Conservation (phyloP, 371 early-diverging fungal species). For the Syncephalastrum contaminatum region DNA sequence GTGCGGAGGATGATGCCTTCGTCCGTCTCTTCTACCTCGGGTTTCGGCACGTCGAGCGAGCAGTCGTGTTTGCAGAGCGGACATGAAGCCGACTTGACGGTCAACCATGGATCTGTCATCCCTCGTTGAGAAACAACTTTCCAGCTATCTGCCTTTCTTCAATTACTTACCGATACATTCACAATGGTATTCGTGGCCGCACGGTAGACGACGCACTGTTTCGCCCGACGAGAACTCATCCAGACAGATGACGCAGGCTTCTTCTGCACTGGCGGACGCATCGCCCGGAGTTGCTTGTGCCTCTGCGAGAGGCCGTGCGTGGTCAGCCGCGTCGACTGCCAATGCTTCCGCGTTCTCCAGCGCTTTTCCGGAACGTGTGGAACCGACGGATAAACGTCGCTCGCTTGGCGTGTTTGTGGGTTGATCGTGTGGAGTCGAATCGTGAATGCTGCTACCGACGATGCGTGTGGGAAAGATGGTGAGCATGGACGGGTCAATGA, state of each 20-base stretch:
- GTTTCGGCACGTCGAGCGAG: constrained; percentile 26
- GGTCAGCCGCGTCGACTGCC: constrained; percentile 4
- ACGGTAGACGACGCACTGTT: constrained; percentile 63
- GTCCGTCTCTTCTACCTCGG: background rate
- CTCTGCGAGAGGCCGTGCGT: background rate
- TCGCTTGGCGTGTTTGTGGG: too few species aligned
- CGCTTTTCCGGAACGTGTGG: constrained; percentile 25
- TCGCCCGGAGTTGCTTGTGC: background rate
- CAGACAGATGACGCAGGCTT: constrained; percentile 79
- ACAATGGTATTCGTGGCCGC: constrained; percentile 79
- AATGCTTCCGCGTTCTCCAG: constrained; percentile 32
- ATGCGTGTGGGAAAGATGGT: constrained; percentile 37
- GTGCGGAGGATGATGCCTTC: background rate
- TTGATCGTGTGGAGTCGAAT: background rate
- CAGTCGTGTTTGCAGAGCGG: constrained; percentile 60
- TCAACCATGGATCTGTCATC: constrained; percentile 54
- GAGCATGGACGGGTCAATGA: constrained; percentile 30
- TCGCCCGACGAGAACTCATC: constrained; percentile 68
- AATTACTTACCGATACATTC: constrained; percentile 83
- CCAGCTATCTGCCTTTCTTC: too few species aligned
- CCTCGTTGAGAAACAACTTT: background rate
- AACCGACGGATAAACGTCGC: constrained; percentile 11
- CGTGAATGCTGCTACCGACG: constrained; percentile 20
- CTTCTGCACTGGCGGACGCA: constrained; percentile 19
- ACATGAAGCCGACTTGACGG: constrained; percentile 51